Evolutionary conservation across 2,329 filamentous ascomycete genomes (phyloP).

Genomic region (Pyrenophora tritici-repentis): DNA sequence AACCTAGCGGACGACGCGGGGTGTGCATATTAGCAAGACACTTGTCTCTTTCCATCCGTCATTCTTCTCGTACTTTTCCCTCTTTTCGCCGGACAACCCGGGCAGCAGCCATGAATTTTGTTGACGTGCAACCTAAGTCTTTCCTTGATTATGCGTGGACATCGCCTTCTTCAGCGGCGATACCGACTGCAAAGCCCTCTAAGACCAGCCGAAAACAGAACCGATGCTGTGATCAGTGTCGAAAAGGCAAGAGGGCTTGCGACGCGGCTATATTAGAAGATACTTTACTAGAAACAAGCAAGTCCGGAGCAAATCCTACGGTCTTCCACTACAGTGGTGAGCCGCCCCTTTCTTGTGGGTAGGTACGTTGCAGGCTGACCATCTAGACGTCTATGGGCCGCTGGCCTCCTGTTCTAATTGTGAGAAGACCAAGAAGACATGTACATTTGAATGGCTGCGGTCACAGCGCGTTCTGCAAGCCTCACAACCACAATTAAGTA

Average conservation of each 20-base stretch:
- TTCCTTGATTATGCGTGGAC: conserved; percentile 47
- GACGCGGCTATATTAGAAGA: conserved; percentile 49
- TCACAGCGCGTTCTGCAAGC: conserved; percentile 42
- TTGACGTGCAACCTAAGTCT: conserved; percentile 43
- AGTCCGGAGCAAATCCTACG: conserved; percentile 27
- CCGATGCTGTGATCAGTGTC: conserved; percentile 55
- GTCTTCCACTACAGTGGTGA: conserved; percentile 46
- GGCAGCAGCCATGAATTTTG: conserved; percentile 41
- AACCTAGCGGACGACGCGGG: conserved; percentile 31
- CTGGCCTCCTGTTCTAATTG: conserved; percentile 50
- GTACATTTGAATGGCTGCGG: conserved; percentile 53
- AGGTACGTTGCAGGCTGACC: conserved; percentile 21
- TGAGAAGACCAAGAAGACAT: conserved; percentile 51
- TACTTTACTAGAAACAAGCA: conserved; percentile 34
- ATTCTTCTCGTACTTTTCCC: conserved; percentile 31
- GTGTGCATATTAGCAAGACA: conserved; percentile 35
- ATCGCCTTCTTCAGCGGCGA: conserved; percentile 32
- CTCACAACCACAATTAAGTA: conserved; percentile 23
- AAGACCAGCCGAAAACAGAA: conserved; percentile 49
- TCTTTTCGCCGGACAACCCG: conserved; percentile 35
- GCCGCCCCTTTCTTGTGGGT: conserved; percentile 10
- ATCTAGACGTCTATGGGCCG: conserved; percentile 41
- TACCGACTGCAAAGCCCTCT: conserved; percentile 31
- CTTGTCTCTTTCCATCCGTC: conserved; percentile 13
- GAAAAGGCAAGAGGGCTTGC: conserved; percentile 53